A percentile compares a stretch with the other conserved stretches of the same genome.
Evolutionary conservation across 306 rosid species (phyloP).

Genomic region (Potentilla sterilis): DNA sequence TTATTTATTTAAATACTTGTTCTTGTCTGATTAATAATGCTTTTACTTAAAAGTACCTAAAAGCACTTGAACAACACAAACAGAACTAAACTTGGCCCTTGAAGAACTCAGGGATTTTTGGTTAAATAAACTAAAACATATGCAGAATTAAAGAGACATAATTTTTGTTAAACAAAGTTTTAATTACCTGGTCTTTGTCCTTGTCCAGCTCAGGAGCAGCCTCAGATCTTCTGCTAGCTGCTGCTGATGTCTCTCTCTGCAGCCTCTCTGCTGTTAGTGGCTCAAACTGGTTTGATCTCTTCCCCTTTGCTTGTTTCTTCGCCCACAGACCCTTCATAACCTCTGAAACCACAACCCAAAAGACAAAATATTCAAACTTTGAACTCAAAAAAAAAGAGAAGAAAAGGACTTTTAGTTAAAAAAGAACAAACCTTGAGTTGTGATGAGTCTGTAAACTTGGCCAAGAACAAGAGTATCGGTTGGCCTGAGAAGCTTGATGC

Average conservation of each 20-base stretch:
- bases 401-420: background rate
- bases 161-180: slow-evolving; percentile 20
- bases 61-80: background rate
- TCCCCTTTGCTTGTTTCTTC: slow-evolving; percentile 81
- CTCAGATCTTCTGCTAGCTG: slow-evolving; percentile 42
- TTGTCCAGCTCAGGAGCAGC: slow-evolving; percentile 27
- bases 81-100: slow-evolving; percentile 19
- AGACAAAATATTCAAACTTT: slow-evolving; percentile 5
- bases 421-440: slow-evolving; percentile 65
- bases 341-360: slow-evolving; percentile 37
- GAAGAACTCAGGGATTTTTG: background rate
- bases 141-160: slow-evolving; percentile 10
- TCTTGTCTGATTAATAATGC: slow-evolving; percentile 15
- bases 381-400: background rate
- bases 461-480: slow-evolving; percentile 90
- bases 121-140: background rate
- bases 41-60: background rate
- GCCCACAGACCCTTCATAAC: slow-evolving; percentile 83
- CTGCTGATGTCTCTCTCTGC: slow-evolving; percentile 32
- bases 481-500: slow-evolving; percentile 92
- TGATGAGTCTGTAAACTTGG: slow-evolving; percentile 86
- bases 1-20: background rate
- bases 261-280: slow-evolving; percentile 33
- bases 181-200: slow-evolving; percentile 54
- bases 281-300: slow-evolving; percentile 49